Evolutionary conservation across 768 basidiomycete genomes (phyloP), one percentile per base, ranked within the genome.

Genomic region (Macrocybe gigantea): DNA sequence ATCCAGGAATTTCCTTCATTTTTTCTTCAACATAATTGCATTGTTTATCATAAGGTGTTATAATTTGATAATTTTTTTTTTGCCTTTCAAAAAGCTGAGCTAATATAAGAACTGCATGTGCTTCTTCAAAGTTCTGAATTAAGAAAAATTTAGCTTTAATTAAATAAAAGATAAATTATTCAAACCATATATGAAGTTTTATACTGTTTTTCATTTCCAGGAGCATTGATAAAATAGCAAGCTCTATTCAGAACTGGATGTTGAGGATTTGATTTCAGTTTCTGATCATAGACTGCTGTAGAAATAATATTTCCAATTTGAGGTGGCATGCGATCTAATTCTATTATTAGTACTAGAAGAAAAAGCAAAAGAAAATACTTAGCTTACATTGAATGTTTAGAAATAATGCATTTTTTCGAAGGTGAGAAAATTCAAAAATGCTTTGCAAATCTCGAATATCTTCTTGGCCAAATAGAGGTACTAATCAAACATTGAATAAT

Each of bases 41-140:
- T 60, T 93, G 89, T 6, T 72, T 79, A 61, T 86, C 86, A 72
- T 93, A 93, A 0, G 89, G 89, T 7, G 86, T 90, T 44, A 93
- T 85, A 38, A 93, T 80, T 32, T 74, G 72, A 60, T 73, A 91
- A 0, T 66, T 62, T 51, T 70, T 75, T 0, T 61, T 52, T 44
- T 77, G 60, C 3, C 67, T 63, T 56, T 86, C 73, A 36, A 89
- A 75, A 38, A 77, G 70, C 36, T 62, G 55, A 37, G 84, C 81
- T 56, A 91, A 66, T 45, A 74, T 64, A 7, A 88, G 50, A 33
- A 84, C 74, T 41, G 74, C 72, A 40, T 77, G 58, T 56, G 70
- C 64, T 64, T 93, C 90, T 33, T 62, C 56, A 13, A 54, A 37
- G 66, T 90, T 91, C 88, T 91, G 46, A 13, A 46, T 34, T 36